These are phyloP conservation scores for Colletotrichum incanum DNA, from an alignment of 2,329 filamentous ascomycete genomes.

Conservation along the genomic window DNA sequence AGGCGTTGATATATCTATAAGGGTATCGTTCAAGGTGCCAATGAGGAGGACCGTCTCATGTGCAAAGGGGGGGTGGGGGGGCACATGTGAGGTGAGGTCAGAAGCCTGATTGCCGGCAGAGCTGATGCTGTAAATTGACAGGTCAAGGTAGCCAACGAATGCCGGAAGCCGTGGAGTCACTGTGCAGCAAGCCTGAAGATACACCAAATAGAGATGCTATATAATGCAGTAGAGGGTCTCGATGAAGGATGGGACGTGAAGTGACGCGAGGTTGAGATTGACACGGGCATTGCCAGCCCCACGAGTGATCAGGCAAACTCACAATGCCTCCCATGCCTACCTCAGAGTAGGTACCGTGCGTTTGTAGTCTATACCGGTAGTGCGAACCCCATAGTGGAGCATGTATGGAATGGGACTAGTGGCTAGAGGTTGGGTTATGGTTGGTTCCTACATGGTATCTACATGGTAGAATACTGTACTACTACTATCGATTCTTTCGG, in stretches of 20 bases:
- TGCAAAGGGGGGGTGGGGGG: not conserved
- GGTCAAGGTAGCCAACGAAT: not conserved
- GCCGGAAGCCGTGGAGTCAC: conserved; percentile 31
- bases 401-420: no score
- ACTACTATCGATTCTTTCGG: no score
- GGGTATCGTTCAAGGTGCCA: not conserved
- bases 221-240: not conserved
- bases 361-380: no score
- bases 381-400: no score
- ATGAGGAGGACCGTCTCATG: not conserved
- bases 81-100: not conserved
- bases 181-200: not conserved
- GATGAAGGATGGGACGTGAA: not conserved
- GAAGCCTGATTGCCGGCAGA: conserved; percentile 10
- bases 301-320: no score
- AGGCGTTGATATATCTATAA: not conserved
- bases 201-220: not conserved
- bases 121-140: not conserved
- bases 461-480: no score
- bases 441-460: no score
- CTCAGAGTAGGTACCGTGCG: no score
- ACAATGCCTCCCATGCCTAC: no score
- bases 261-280: not conserved
- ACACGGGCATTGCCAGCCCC: no score
- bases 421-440: no score